phyloP scores from a whole-genome alignment of 768 basidiomycete species.

The Tylopilus plumbeoviolaceoides region DNA sequence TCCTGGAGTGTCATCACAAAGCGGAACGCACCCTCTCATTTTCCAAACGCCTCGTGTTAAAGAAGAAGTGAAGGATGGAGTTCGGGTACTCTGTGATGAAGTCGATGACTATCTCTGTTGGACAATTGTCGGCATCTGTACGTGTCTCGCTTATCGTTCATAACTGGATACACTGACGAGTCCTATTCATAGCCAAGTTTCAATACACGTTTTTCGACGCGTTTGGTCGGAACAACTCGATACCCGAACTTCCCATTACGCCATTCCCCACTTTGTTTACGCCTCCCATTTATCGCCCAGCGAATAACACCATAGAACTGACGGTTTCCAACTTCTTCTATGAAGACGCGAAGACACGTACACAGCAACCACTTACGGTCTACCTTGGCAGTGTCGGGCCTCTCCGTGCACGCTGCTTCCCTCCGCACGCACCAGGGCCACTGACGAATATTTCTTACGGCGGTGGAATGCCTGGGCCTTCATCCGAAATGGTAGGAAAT shows the following conservation, averaged over 20 bases:
- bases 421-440: conserved; percentile 65
- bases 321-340: conserved; percentile 89
- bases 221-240: conserved; percentile 71
- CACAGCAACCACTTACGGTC: conserved; percentile 73
- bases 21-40: conserved; percentile 75
- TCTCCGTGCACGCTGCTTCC: conserved; percentile 71
- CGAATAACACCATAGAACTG: conserved; percentile 73
- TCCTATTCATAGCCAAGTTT: conserved; percentile 65
- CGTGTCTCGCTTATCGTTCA: conserved; percentile 29
- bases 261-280: conserved; percentile 88
- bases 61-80: conserved; percentile 78
- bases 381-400: conserved; percentile 91
- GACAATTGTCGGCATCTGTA: conserved; percentile 95
- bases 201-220: conserved; percentile 94
- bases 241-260: conserved; percentile 78
- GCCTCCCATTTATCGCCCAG: conserved; percentile 67
- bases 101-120: conserved; percentile 95
- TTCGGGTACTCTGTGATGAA: conserved; percentile 73
- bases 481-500: conserved; percentile 27
- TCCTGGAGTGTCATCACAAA: conserved; percentile 70
- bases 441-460: conserved; percentile 62
- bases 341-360: conserved; percentile 59
- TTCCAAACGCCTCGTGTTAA: conserved; percentile 78
- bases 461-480: conserved; percentile 40
- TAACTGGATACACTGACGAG: conserved; percentile 18